Conservation (phyloP, 1,284 basidiomycete species). For the Paramarasmius palmivorus region DNA sequence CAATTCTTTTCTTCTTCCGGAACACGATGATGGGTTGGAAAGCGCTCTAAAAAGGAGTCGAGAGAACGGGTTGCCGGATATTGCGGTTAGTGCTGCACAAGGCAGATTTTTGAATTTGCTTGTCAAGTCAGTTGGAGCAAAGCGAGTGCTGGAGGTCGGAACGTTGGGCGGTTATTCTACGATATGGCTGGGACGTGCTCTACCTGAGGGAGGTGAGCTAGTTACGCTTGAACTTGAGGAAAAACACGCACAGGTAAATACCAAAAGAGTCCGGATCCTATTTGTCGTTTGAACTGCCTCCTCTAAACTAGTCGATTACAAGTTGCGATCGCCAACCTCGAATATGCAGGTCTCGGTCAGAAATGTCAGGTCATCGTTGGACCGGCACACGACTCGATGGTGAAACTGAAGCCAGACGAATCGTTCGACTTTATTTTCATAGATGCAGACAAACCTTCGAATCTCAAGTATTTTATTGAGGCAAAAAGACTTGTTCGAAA, state of each 20-base stretch:
- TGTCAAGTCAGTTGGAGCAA: constrained; percentile 47
- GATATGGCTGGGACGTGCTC: constrained; percentile 57
- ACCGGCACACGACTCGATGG: constrained; percentile 47
- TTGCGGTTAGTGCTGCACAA: constrained; percentile 55
- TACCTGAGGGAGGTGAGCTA: constrained; percentile 53
- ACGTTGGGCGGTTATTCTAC: constrained; percentile 68
- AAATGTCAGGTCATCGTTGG: constrained; percentile 53
- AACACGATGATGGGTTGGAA: constrained; percentile 29
- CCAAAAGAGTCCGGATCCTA: too few relatives aligned
- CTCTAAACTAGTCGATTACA: constrained; percentile 23
- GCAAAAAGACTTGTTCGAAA: constrained; percentile 55
- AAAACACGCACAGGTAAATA: constrained; percentile 47
- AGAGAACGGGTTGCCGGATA: constrained; percentile 48
- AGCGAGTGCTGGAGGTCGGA: constrained; percentile 59
- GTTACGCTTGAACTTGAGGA: constrained; percentile 50
- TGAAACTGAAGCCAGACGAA: constrained; percentile 37
- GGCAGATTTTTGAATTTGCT: constrained; percentile 60
- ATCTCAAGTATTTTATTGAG: constrained; percentile 50
- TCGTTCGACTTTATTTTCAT: constrained; percentile 64
- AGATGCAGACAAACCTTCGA: constrained; percentile 59
- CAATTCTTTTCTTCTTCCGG: constrained; percentile 50
- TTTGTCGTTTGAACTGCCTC: neutral
- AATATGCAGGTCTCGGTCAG: constrained; percentile 42
- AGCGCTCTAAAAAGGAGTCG: constrained; percentile 43
- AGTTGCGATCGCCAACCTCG: constrained; percentile 57